A percentile compares a stretch with the other conserved stretches of the same genome.
Evolutionary conservation across 495 filamentous ascomycete species (phyloP).

Genomic region (Aspergillus olivimuriae): DNA sequence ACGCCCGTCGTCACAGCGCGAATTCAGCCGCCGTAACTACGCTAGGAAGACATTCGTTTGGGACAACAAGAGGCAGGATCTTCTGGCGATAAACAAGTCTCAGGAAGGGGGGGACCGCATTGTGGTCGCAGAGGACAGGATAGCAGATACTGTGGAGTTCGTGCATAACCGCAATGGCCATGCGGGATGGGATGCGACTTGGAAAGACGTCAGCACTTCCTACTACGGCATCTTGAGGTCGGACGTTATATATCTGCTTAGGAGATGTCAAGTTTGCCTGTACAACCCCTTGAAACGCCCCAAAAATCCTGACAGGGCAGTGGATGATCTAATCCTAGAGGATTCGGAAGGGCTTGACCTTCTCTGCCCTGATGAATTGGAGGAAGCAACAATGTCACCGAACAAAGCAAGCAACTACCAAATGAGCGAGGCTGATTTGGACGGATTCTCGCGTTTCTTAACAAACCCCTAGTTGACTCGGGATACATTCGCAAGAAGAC

Average conservation of each 20-base stretch:
- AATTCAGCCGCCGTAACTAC: conserved; percentile 2
- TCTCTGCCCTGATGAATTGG: conserved; percentile 1
- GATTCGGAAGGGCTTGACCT: background rate
- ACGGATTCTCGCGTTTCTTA: too few relatives aligned
- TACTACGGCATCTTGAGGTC: conserved; percentile 13
- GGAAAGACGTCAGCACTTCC: conserved; percentile 9
- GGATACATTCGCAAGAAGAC: too few relatives aligned
- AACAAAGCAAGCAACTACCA: background rate
- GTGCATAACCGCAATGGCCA: conserved; percentile 12
- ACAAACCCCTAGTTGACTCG: too few relatives aligned
- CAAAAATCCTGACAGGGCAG: conserved; percentile 3
- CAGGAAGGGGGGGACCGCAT: background rate
- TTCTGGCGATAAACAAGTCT: background rate
- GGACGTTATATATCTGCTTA: conserved; percentile 12
- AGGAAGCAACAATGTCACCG: conserved; percentile 2
- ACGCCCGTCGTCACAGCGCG: background rate
- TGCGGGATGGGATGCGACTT: conserved; percentile 12
- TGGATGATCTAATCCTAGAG: background rate
- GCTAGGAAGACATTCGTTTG: background rate
- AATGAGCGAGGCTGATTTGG: too few relatives aligned
- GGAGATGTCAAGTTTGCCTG: conserved; percentile 8
- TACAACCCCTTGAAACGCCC: conserved; percentile 10
- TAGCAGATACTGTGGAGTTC: background rate
- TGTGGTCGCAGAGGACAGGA: background rate
- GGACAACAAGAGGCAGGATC: background rate